Evolutionary conservation across 768 basidiomycete species (phyloP), one percentile per base, ranked within the genome.

Genomic region (Lactarius sanguifluus): DNA sequence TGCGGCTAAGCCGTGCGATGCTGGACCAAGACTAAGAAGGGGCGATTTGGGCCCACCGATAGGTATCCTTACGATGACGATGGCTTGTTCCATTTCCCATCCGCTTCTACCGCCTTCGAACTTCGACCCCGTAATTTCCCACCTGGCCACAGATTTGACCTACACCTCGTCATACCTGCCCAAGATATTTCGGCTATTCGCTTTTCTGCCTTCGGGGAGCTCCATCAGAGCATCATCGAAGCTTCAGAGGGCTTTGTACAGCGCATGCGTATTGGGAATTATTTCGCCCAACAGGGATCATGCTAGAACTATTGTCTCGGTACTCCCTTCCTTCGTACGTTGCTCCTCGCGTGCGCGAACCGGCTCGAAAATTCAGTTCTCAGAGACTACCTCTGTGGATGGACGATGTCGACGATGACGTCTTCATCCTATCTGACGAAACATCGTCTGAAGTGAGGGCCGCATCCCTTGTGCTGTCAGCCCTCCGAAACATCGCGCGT

Each of bases 211-310:
- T 88, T 89, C 66, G 81, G 81, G 75, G 87, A 89, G 69, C 81
- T 91, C 43, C 85, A 81, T 54, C 79, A 81, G 71, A 88, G 83
- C 68, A 80, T 91, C 25, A 79, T 80, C 34, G 84, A 89, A 70
- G 85, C 79, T 68, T 87, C 86, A 23, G 88, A 91, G 70, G 84
- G 86, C 7, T 81, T 91, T 57, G 81, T 91, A 15, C 82, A 80
- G 64, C 85, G 86, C 60, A 91, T 91, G 89, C 86, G 86, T 63
- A 89, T 69, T 88, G 86, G 72, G 89, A 90, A 74, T 76, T 79
- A 58, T 79, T 80, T 30, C 79, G 85, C 62, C 82, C 82, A 30
- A 30, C 64, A 62, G 36, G 23, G 76, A 77, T 65, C 77, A 77
- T 38, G 77, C 74, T 59, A 73, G 76, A 16, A 75, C 77, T 64